A percentile compares a stretch with the other conserved stretches of the same genome.
Conservation (phyloP, 2,329 filamentous ascomycete species). For the Exophiala bonariae region DNA sequence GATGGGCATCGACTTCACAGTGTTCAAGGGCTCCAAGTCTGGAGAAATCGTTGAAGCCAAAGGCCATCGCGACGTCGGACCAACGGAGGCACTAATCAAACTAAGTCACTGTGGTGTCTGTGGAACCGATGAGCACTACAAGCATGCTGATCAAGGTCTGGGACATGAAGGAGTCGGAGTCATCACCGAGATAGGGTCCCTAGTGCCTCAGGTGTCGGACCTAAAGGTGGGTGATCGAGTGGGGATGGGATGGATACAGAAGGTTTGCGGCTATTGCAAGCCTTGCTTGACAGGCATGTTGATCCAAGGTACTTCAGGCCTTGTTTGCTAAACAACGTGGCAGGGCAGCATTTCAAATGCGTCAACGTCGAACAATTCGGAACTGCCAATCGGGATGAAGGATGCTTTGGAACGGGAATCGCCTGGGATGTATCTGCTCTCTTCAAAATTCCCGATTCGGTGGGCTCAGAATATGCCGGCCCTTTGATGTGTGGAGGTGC, state of each 20-base stretch:
- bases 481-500: conserved; percentile 26
- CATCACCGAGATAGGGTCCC: conserved; percentile 24
- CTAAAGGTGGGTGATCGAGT: conserved; percentile 25
- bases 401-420: conserved; percentile 24
- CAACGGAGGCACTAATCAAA: conserved; percentile 21
- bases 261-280: conserved; percentile 22
- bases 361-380: conserved; percentile 17
- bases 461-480: conserved; percentile 28
- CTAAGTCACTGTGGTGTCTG: conserved; percentile 24
- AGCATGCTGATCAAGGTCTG: conserved; percentile 19
- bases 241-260: conserved; percentile 26
- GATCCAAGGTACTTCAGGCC: too few relatives aligned
- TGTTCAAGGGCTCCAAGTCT: conserved; percentile 24
- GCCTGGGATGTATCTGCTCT: conserved; percentile 22
- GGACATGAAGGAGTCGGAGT: conserved; percentile 31
- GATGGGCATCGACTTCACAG: conserved; percentile 23
- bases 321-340: neutral
- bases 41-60: conserved; percentile 20
- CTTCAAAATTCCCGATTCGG: conserved; percentile 26
- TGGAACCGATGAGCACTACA: conserved; percentile 24
- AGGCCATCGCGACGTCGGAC: conserved; percentile 16
- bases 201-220: conserved; percentile 18
- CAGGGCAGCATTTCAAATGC: conserved; percentile 33
- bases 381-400: conserved; percentile 19
- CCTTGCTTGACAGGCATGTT: conserved; percentile 27